Conservation (phyloP, 2,329 filamentous ascomycete genomes). For the Verticillium nonalfalfae region DNA sequence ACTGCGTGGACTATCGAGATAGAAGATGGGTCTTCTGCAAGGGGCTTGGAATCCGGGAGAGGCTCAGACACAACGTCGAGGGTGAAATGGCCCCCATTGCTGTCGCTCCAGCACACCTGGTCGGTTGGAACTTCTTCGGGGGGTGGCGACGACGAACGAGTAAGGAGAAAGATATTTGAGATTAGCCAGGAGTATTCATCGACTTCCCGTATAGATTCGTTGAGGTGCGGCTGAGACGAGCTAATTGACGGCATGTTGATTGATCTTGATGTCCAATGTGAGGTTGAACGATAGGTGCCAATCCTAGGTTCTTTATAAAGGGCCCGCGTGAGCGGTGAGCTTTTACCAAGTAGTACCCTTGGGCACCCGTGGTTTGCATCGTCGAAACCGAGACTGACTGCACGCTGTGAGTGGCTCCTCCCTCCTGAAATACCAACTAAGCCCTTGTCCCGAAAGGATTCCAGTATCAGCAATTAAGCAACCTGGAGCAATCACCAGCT, state of each 20-base stretch:
- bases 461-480: too few relatives aligned
- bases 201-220: conserved; percentile 7
- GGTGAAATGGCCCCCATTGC: conserved; percentile 6
- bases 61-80: conserved; percentile 4
- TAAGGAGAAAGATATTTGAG: conserved; percentile 4
- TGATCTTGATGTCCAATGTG: neutral
- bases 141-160: conserved; percentile 2
- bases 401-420: too few relatives aligned
- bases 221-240: conserved; percentile 1
- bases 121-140: conserved; percentile 5
- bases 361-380: too few relatives aligned
- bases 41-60: conserved; percentile 5
- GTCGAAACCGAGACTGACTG: too few relatives aligned
- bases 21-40: conserved; percentile 3
- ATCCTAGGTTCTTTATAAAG: too few relatives aligned
- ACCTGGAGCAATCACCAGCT: too few relatives aligned
- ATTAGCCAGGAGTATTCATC: conserved; percentile 6
- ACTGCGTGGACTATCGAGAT: neutral
- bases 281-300: too few relatives aligned
- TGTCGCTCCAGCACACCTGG: conserved; percentile 5
- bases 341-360: too few relatives aligned
- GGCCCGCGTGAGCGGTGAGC: too few relatives aligned
- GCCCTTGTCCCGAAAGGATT: too few relatives aligned
- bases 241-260: neutral
- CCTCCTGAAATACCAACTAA: too few relatives aligned